Percentiles rank a stretch among this genome's conserved stretches.
Evolutionary conservation across 345 rosid genomes (phyloP).

Genomic region (Rhodomyrtus tomentosa): DNA sequence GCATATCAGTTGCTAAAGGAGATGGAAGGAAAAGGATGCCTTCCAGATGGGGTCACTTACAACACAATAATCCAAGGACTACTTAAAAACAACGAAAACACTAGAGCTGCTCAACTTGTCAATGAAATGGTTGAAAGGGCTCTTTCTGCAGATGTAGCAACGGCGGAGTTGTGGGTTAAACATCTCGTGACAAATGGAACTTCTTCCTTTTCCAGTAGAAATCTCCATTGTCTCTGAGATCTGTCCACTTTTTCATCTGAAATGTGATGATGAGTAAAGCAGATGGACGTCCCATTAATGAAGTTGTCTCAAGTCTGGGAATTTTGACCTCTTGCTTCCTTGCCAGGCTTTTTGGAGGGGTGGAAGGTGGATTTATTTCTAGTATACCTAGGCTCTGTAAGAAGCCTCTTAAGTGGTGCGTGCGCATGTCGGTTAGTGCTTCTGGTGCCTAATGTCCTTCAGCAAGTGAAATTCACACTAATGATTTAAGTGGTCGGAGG

Average conservation of each 20-base stretch:
- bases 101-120: background rate
- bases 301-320: background rate
- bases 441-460: no score
- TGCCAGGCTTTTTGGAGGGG: no score
- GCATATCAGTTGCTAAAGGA: background rate
- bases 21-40: background rate
- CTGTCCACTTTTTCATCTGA: background rate
- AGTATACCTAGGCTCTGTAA: background rate
- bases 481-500: background rate
- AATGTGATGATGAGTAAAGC: background rate
- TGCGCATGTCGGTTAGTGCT: background rate
- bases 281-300: background rate
- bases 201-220: background rate
- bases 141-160: background rate
- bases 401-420: fast-evolving
- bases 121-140: background rate
- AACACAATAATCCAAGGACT: background rate
- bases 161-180: background rate
- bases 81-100: background rate
- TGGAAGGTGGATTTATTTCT: background rate
- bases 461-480: background rate
- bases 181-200: background rate
- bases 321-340: background rate
- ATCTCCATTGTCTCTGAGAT: background rate
- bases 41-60: background rate